Base-by-base conservation (phyloP, 192 early-diverging fungal species). In the Coemansia sp. region DNA sequence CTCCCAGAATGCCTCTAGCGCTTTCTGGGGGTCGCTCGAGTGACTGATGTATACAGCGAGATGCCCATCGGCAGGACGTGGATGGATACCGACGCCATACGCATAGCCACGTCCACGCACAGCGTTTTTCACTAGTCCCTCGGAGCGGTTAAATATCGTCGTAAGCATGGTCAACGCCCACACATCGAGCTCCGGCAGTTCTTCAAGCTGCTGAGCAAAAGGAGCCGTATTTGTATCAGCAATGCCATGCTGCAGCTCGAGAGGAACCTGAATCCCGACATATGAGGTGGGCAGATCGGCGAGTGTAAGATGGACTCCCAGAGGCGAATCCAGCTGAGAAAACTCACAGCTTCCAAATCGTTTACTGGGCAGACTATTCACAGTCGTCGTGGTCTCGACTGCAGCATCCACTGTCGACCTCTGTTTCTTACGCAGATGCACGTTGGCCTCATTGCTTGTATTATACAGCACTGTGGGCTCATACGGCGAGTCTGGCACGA, bases 121-220 rank as follows among this genome's bases (percentile, higher is more conserved):
- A 0, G 88, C 84, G n/a, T 84, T 89, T 65, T 91, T 94, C 4
- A 95, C 62, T n/a, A 90, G 84, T 2, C 93, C 93, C 50, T 92
- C 93, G 27, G 84, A 81, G 34, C 87, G 81, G 14, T 87, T 88
- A 15, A 95, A 72, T 7, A 94, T 68, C 45, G 87, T 87, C 19
- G 87, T 83, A 20, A 95, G 65, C 13, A 81, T 25, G 1, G 28
- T 38, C 44, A 81, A 52, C 45, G 78, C 60, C 33, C 61, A 81
- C 0, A 42, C 55, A 33, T 81, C 78, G 9, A 56, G 44, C 6
- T 61, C 68, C 2, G 76, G 76, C 54, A 69, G 61, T 19, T 2
- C 55, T 30, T 70, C 50, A 7, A 79, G 56, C 59, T 73, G 76
- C 33, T 60, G 48, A 7, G 62, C 67, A 28, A 72, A 28, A 7